These are phyloP conservation scores for Naganishia friedmannii DNA, from an alignment of 768 basidiomycete genomes.

Conservation along the genomic window DNA sequence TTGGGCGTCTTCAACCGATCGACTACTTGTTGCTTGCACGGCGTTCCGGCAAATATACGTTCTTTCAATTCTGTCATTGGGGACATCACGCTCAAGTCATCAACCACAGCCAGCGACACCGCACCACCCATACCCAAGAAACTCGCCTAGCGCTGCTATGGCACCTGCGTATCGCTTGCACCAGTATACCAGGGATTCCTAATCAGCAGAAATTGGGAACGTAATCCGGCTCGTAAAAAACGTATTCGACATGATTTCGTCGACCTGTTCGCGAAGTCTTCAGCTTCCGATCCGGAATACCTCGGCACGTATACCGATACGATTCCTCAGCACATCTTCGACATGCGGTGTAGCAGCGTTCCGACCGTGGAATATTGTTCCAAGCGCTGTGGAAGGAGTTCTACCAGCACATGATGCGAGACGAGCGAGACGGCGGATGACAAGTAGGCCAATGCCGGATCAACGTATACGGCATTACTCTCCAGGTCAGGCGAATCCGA, in stretches of 20 bases:
- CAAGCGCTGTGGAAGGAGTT: neutral
- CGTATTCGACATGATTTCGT: conserved; percentile 6
- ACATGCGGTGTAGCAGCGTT: neutral
- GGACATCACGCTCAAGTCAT: neutral
- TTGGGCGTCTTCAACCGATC: conserved; percentile 18
- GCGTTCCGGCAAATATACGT: conserved; percentile 11
- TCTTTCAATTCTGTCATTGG: conserved; percentile 6
- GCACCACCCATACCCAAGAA: neutral
- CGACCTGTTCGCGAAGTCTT: conserved; percentile 1
- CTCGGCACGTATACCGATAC: neutral
- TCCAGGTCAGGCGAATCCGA: conserved; percentile 6
- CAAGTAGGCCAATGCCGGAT: neutral
- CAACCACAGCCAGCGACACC: neutral
- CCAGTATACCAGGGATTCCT: neutral
- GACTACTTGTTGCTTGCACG: conserved; percentile 10
- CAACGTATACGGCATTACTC: too few species aligned
- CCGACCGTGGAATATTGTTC: neutral
- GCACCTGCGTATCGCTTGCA: neutral
- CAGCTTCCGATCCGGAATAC: neutral
- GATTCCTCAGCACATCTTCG: neutral
- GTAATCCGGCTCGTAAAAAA: neutral
- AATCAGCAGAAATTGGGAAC: neutral
- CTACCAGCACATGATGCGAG: neutral
- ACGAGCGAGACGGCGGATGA: conserved; percentile 12
- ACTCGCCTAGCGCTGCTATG: neutral